These are phyloP conservation scores for Acacia melanoxylon DNA, from an alignment of 306 rosid genomes.

Conservation along the genomic window DNA sequence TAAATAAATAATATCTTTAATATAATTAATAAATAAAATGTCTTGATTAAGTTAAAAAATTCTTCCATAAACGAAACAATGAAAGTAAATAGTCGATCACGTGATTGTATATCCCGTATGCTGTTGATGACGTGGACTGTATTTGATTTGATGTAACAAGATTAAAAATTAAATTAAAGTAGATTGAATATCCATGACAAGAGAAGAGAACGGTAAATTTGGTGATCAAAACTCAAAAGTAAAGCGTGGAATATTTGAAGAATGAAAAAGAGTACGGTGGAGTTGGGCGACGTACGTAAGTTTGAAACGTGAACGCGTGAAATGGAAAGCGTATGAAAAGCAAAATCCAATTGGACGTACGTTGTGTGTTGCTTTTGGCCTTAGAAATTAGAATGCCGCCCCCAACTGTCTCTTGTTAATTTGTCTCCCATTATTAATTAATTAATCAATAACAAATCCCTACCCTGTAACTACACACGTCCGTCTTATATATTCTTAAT, in stretches of 20 bases:
- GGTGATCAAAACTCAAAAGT: background rate
- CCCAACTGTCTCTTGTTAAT: background rate
- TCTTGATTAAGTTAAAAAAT: no score
- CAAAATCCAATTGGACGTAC: background rate
- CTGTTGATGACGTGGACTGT: background rate
- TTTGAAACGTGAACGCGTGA: slow-evolving; percentile 10
- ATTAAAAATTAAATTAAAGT: no score
- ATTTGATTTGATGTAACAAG: background rate
- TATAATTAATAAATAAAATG: no score
- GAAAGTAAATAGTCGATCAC: background rate
- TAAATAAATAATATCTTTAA: no score
- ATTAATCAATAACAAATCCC: background rate
- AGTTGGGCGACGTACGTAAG: background rate
- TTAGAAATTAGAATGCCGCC: background rate
- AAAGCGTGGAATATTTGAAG: background rate
- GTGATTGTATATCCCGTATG: background rate
- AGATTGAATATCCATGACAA: background rate
- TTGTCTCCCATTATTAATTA: background rate
- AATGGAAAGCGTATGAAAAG: background rate
- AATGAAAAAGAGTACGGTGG: background rate
- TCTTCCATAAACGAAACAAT: no score
- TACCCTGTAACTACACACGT: background rate
- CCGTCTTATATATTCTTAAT: no score
- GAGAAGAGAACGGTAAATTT: background rate
- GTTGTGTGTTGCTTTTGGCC: background rate